These are phyloP conservation scores for Trichosporon sp. DNA, from an alignment of 1,284 basidiomycete species.

Conservation along the genomic window DNA sequence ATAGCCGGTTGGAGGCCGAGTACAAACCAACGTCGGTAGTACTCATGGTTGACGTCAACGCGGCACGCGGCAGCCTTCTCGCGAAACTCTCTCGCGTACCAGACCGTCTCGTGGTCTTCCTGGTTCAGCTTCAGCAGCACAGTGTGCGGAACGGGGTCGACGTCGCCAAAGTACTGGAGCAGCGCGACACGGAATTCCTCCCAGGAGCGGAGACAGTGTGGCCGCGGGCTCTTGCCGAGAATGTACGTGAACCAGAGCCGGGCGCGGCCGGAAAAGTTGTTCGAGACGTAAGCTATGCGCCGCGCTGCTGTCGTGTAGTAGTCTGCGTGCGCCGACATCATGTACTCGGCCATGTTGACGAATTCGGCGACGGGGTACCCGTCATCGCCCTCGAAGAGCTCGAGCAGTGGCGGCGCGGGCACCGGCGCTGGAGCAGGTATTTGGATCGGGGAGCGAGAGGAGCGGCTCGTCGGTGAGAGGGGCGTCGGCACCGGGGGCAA, in stretches of 20 bases:
- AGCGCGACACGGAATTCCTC: background rate
- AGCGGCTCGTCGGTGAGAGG: background rate
- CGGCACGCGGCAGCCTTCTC: slow-evolving; percentile 5
- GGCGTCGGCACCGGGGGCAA: background rate
- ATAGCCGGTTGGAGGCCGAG: slow-evolving; percentile 6
- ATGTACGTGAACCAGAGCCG: slow-evolving; percentile 17
- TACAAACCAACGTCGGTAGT: slow-evolving; percentile 15
- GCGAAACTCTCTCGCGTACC: slow-evolving; percentile 15
- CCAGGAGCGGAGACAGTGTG: slow-evolving; percentile 6
- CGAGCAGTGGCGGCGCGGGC: background rate
- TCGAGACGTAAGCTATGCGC: slow-evolving; percentile 1
- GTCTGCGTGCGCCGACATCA: slow-evolving; percentile 3
- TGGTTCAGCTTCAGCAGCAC: background rate
- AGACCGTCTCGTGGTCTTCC: slow-evolving; percentile 6
- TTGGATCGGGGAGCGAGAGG: background rate
- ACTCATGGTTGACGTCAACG: slow-evolving; percentile 13
- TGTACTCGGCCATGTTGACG: slow-evolving; percentile 7
- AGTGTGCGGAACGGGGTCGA: slow-evolving; percentile 1
- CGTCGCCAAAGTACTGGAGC: slow-evolving; percentile 3
- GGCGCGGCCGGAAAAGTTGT: slow-evolving; percentile 4
- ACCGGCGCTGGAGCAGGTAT: background rate
- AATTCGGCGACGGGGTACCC: slow-evolving; percentile 3
- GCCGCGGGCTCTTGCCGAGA: slow-evolving; percentile 1
- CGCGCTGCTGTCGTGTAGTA: background rate
- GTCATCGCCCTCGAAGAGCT: slow-evolving; percentile 9